A percentile compares a stretch with the other conserved stretches of the same genome.
Conservation (phyloP, 768 basidiomycete genomes). For the Kwoniella mangroviensis region DNA sequence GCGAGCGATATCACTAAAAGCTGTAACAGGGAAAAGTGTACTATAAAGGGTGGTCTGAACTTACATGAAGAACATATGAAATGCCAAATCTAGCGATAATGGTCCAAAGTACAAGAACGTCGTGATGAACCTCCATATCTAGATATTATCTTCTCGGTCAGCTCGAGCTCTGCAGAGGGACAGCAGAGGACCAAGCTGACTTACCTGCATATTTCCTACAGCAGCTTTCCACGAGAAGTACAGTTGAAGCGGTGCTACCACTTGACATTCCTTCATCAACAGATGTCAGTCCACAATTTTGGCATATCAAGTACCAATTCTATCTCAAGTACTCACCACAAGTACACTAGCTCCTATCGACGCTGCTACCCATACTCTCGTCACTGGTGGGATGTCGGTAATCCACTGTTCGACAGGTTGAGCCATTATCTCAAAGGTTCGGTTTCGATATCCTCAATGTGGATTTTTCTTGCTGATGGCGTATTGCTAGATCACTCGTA, state of each 20-base stretch:
- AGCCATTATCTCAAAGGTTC: slow-evolving; percentile 28
- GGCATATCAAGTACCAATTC: neutral
- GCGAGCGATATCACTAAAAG: too few species aligned
- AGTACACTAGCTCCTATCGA: slow-evolving; percentile 80
- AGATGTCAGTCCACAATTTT: neutral
- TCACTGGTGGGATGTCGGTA: slow-evolving; percentile 87
- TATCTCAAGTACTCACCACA: slow-evolving; percentile 68
- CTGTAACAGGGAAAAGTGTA: neutral
- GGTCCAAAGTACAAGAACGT: slow-evolving; percentile 97
- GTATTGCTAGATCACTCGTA: too few species aligned
- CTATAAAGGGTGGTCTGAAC: slow-evolving; percentile 49
- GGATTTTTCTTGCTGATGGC: too few species aligned
- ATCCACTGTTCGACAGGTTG: slow-evolving; percentile 82
- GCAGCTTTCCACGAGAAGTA: slow-evolving; percentile 89
- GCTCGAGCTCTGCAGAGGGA: neutral
- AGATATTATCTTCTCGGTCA: slow-evolving; percentile 3
- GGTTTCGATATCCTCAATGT: neutral
- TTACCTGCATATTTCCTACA: slow-evolving; percentile 78
- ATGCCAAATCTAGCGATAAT: slow-evolving; percentile 89
- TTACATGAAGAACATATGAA: slow-evolving; percentile 98
- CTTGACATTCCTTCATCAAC: slow-evolving; percentile 77
- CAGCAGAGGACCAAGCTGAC: slow-evolving; percentile 31
- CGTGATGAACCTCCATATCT: slow-evolving; percentile 87
- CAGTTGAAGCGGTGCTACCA: slow-evolving; percentile 85
- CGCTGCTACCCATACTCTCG: slow-evolving; percentile 79